Evolutionary conservation across 2,329 filamentous ascomycete genomes (phyloP).

Genomic region (Knoxdaviesia capensis): DNA sequence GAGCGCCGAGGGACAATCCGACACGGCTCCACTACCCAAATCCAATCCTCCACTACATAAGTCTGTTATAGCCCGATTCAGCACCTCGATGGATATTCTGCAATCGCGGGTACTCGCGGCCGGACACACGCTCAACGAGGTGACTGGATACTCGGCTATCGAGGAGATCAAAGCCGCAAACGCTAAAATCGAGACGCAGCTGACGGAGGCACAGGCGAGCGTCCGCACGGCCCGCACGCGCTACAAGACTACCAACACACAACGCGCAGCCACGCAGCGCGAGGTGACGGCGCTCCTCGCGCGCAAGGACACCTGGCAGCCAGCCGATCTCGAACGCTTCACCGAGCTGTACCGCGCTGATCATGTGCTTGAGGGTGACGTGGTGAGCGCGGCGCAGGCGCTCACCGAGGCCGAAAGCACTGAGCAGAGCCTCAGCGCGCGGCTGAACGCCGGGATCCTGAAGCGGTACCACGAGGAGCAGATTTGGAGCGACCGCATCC

Average conservation of each 20-base stretch:
- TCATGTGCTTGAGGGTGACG: slow-evolving; percentile 78
- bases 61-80: slow-evolving; percentile 21
- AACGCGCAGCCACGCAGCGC: slow-evolving; percentile 74
- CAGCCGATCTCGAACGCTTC: slow-evolving; percentile 79
- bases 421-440: slow-evolving; percentile 55
- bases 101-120: slow-evolving; percentile 72
- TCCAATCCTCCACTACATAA: no score
- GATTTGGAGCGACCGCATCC: slow-evolving; percentile 96
- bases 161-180: slow-evolving; percentile 70
- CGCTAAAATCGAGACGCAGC: slow-evolving; percentile 38
- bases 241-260: slow-evolving; percentile 69
- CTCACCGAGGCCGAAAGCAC: slow-evolving; percentile 59
- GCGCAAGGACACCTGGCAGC: slow-evolving; percentile 81
- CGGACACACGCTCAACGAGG: slow-evolving; percentile 74
- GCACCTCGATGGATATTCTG: slow-evolving; percentile 67
- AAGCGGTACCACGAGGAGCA: slow-evolving; percentile 96
- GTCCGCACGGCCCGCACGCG: slow-evolving; percentile 53
- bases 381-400: slow-evolving; percentile 48
- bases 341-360: slow-evolving; percentile 81
- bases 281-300: slow-evolving; percentile 90
- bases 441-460: slow-evolving; percentile 65
- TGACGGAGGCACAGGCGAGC: slow-evolving; percentile 36
- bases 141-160: slow-evolving; percentile 87
- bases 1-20: no score
- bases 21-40: no score